phyloP scores from a whole-genome alignment of 2,329 filamentous ascomycete species.

The Fusarium sp. region DNA sequence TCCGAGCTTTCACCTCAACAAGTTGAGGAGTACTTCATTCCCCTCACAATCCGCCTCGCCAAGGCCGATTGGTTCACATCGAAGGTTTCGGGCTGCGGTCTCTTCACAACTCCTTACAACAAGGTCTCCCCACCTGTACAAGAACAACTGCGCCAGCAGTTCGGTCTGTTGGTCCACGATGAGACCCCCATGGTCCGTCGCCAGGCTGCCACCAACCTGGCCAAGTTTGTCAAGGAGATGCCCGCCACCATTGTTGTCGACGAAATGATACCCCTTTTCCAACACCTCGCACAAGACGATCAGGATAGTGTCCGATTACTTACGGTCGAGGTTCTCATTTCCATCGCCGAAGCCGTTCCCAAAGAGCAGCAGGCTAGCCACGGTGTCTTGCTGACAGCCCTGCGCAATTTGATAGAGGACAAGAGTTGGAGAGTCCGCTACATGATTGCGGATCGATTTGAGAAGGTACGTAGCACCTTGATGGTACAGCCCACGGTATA shows the following conservation, averaged over 20 bases:
- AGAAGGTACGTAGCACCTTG: constrained; percentile 72
- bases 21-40: constrained; percentile 97
- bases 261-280: constrained; percentile 99
- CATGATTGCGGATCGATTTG: constrained; percentile 98
- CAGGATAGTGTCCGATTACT: constrained; percentile 97
- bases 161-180: constrained; percentile 93
- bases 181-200: constrained; percentile 99
- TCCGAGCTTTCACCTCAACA: constrained; percentile 89
- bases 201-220: constrained; percentile 94
- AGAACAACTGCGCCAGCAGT: constrained; percentile 91
- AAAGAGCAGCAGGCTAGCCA: constrained; percentile 99
- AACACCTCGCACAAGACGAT: constrained; percentile 95
- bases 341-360: constrained; percentile 95
- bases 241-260: constrained; percentile 90
- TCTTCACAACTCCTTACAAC: constrained; percentile 93
- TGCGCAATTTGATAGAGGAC: constrained; percentile 95
- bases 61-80: constrained; percentile 99
- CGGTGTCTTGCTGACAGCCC: constrained; percentile 88
- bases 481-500: constrained; percentile 8
- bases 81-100: constrained; percentile 96
- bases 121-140: constrained; percentile 90
- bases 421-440: constrained; percentile 99
- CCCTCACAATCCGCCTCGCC: constrained; percentile 92
- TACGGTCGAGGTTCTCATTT: constrained; percentile 95
- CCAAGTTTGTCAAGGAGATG: constrained; percentile 99